Evolutionary conservation across 495 filamentous ascomycete species (phyloP), one percentile per base, ranked within the genome.

Genomic region (Pseudomonodictys pantanalensis): DNA sequence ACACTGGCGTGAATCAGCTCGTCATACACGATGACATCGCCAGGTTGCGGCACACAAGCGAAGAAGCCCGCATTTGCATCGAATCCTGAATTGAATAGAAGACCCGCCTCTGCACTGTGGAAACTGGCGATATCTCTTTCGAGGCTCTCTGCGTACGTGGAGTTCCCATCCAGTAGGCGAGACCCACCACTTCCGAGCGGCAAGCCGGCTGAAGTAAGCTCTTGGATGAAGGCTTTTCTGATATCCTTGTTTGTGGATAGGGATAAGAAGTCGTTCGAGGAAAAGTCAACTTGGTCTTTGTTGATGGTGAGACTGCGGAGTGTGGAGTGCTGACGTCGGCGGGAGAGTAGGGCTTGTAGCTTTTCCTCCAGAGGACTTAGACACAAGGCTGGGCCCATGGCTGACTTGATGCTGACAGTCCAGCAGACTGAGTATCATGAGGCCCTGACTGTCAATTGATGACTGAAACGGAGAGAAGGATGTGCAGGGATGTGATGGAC

Each of bases 11-110:
- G 89, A 20, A 91, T 81, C 32, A 83, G 70, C 68, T 86, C 85
- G 69, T 92, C 89, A 63, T 85, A 86, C 6, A 91, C 57, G 11
- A 92, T 78, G 8, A 81, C 69, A 72, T 92, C 89, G 5, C 83
- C 85, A 0, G 75, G 76, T 46, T 86, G 86, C 1, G 88, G 86
- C 7, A 90, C 71, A 54, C 77, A 82, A 3, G 79, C 72, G 18
- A 88, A 81, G 0, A 91, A 72, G 3, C 83, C 87, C 0, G 80
- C 75, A 65, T 91, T 91, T 18, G 87, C 88, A 60, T 90, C 86
- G 68, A 80, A 89, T 3, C 86, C 89, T 1, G 86, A 89, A 64
- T 86, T 87, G 68, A 88, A 88, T 3, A 92, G 68, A 11, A 91
- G 73, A 0, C 77, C 88, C 0, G 77, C 72, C 0, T 76, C 73